These are phyloP conservation scores for Fusarium beomiforme DNA, from an alignment of 2,329 filamentous ascomycete species.

Conservation along the genomic window DNA sequence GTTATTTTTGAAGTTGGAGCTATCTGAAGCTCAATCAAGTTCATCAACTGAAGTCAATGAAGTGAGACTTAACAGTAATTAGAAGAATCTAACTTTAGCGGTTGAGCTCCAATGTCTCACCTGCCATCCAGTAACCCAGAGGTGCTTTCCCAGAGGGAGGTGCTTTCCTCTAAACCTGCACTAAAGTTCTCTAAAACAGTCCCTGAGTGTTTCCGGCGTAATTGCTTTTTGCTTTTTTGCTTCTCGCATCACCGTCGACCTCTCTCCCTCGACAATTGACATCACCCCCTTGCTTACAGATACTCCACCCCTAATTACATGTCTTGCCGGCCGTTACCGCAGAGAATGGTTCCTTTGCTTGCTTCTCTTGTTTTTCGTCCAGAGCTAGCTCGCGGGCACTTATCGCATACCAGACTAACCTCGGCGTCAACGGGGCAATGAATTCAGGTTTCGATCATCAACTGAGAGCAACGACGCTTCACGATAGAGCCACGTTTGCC, in stretches of 20 bases:
- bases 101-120: neutral
- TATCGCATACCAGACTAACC: slow-evolving; percentile 20
- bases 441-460: neutral
- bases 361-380: neutral
- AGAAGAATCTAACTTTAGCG: too few relatives aligned
- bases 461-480: slow-evolving; percentile 1
- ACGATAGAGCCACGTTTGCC: neutral
- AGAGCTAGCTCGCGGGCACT: neutral
- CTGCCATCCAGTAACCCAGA: neutral
- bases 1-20: neutral
- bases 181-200: neutral
- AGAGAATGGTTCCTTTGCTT: neutral
- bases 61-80: neutral
- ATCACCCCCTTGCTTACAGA: slow-evolving; percentile 19
- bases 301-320: slow-evolving; percentile 22
- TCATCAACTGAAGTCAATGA: neutral
- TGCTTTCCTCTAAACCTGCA: neutral
- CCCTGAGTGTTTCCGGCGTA: neutral
- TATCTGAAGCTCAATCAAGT: neutral
- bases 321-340: slow-evolving; percentile 25
- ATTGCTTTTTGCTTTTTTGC: slow-evolving; percentile 32
- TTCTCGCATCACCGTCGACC: slow-evolving; percentile 14
- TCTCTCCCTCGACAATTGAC: neutral
- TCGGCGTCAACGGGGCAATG: neutral
- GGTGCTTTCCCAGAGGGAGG: neutral